phyloP scores from a whole-genome alignment of 108 stramenopile genomes.

The Pseudonitzschia multistriata region DNA sequence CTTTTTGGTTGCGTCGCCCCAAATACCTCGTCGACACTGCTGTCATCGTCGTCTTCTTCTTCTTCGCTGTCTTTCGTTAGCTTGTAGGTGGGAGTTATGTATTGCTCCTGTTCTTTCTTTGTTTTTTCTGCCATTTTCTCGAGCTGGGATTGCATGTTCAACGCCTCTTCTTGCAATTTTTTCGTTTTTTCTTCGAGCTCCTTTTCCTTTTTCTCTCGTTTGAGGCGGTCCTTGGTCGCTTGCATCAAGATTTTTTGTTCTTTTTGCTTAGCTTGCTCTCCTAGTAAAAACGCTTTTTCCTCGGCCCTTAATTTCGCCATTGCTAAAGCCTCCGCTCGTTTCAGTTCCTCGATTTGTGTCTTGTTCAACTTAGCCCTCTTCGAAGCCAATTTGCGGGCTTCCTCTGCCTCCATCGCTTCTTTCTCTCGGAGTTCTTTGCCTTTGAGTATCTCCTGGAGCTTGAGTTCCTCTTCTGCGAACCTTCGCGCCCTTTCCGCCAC shows the following conservation, averaged over 20 bases:
- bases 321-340: not conserved
- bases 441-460: not conserved
- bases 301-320: not conserved
- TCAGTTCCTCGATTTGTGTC: not conserved
- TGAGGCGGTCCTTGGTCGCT: not conserved
- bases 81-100: not conserved
- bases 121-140: not conserved
- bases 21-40: not conserved
- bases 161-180: not conserved
- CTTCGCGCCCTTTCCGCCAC: not conserved
- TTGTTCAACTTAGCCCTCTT: not conserved
- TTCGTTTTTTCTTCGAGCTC: not conserved
- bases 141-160: not conserved
- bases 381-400: not conserved
- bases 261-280: not conserved
- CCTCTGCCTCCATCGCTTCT: not conserved
- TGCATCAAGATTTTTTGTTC: not conserved
- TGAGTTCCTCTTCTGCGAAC: not conserved
- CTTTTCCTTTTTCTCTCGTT: slow-evolving; percentile 8
- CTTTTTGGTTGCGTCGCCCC: not conserved
- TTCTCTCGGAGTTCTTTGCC: slow-evolving; percentile 2
- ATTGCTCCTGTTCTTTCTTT: not conserved
- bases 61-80: not conserved
- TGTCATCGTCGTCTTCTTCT: not conserved
- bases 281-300: not conserved